Percentiles rank a stretch among this genome's conserved stretches.
These are phyloP conservation scores for Trapa incisa DNA, from an alignment of 345 rosid species.

Conservation along the genomic window DNA sequence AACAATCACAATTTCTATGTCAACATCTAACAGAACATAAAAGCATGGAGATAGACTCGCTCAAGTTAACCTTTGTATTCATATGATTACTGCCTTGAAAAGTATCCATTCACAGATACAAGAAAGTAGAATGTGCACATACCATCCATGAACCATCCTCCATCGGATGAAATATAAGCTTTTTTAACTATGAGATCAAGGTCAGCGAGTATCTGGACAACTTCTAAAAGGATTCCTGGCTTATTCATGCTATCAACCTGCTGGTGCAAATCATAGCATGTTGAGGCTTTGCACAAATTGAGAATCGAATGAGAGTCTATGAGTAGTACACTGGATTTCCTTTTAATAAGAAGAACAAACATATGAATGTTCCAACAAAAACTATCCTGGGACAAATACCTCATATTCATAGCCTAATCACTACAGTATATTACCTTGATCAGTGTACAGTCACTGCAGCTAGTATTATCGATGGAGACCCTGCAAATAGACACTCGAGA, in stretches of 20 bases:
- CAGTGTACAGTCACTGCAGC: slow-evolving; percentile 56
- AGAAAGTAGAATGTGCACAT: slow-evolving; percentile 7
- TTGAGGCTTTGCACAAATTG: neutral
- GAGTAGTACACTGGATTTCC: neutral
- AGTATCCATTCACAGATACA: neutral
- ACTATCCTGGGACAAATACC: neutral
- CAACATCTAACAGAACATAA: too few relatives aligned
- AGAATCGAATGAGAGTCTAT: neutral
- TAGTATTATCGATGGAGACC: slow-evolving; percentile 76
- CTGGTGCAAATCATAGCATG: neutral
- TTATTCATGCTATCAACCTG: slow-evolving; percentile 93
- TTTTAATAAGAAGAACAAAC: neutral
- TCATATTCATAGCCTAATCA: neutral
- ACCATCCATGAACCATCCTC: slow-evolving; percentile 99
- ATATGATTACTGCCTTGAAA: neutral
- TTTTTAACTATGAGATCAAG: slow-evolving; percentile 75
- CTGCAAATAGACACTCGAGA: slow-evolving; percentile 23
- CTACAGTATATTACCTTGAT: slow-evolving; percentile 39
- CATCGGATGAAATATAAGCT: slow-evolving; percentile 93
- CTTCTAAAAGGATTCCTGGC: slow-evolving; percentile 90
- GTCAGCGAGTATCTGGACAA: slow-evolving; percentile 79
- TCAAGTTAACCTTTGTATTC: neutral
- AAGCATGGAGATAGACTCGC: too few relatives aligned
- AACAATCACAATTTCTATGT: too few relatives aligned
- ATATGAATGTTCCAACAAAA: neutral